Base-by-base conservation (phyloP, 495 filamentous ascomycete genomes). In the Penicillium steckii region DNA sequence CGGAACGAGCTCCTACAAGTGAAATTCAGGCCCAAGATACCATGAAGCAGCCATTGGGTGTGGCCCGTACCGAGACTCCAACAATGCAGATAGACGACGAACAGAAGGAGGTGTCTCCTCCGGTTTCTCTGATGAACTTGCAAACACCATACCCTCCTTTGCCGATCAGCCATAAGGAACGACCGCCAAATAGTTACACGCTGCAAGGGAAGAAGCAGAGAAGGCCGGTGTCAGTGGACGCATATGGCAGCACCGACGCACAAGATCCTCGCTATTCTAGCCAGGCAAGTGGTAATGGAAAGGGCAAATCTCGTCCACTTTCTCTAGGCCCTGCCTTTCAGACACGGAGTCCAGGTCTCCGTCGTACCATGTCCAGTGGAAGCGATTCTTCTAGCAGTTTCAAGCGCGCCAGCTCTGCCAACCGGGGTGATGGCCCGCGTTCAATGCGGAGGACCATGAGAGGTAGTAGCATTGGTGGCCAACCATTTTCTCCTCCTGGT, bases 381-480 rank as follows among this genome's bases (percentile, higher is more conserved):
- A 85, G 81, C 48, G 82, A 84, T 55, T 83, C 80, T 5, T 80
- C 79, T 7, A 86, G 82, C 60, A 84, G 81, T 59, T 87, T 86
- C 72, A 79, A 74, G 52, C 77, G 78, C 51, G 59, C 69, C 23
- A 65, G 69, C 27, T 59, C 69, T 27, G 69, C 75, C 26, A 45
- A 64, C 23, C 67, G 73, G 15, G 48, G 51, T 40, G 59, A 69
- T 24, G 67, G 69, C 3, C 46, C 68, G 13, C 77, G 77, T 50
- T 64, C 53, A 1, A 84, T 87, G 82, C 77, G 75, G 43, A 68
- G 76, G 15, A 80, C 79, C 0, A 79, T 86, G 78, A 71, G 83
- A 50, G 61, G 57, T 24, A 64, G 58, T 44, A 56, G 68, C 40
- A 62, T 57, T 29, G 46, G 46, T 47, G 48, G 48, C 46, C 60